Conservation (phyloP, 169 alveolate genomes). For the Eimeria brunetti region DNA sequence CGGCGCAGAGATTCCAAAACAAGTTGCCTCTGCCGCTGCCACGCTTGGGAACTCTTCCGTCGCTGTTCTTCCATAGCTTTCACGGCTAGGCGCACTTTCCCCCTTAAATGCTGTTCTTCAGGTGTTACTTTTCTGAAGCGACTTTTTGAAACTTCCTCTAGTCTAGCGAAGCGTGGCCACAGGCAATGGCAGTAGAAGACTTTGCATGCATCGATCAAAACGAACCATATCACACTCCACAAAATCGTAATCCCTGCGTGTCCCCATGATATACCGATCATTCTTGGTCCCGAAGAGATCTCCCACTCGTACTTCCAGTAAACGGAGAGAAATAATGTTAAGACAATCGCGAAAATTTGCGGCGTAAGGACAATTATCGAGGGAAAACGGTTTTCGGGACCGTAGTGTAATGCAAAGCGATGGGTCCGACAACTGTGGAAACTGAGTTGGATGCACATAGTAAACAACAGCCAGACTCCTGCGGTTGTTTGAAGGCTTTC, state of each 20-base stretch:
- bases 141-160: background rate
- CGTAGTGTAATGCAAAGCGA: slow-evolving; percentile 23
- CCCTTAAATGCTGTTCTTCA: slow-evolving; percentile 50
- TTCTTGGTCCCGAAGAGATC: slow-evolving; percentile 71
- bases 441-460: slow-evolving; percentile 72
- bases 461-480: slow-evolving; percentile 75
- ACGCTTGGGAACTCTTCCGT: slow-evolving; percentile 20
- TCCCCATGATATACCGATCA: slow-evolving; percentile 79
- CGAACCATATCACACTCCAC: slow-evolving; percentile 74
- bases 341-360: slow-evolving; percentile 50
- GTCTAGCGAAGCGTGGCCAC: slow-evolving; percentile 44
- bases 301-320: slow-evolving; percentile 78
- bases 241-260: slow-evolving; percentile 78
- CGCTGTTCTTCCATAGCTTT: slow-evolving; percentile 67
- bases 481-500: slow-evolving; percentile 73
- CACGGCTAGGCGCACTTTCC: slow-evolving; percentile 56
- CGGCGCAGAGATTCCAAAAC: slow-evolving; percentile 50
- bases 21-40: slow-evolving; percentile 66
- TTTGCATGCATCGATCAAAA: slow-evolving; percentile 72
- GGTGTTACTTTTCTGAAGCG: background rate
- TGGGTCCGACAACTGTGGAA: slow-evolving; percentile 78
- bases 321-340: slow-evolving; percentile 65
- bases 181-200: slow-evolving; percentile 5
- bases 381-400: slow-evolving; percentile 51
- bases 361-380: slow-evolving; percentile 56